Evolutionary conservation across 1,284 basidiomycete genomes (phyloP), one percentile per base, ranked within the genome.

Genomic region (Heliocybe sulcata): DNA sequence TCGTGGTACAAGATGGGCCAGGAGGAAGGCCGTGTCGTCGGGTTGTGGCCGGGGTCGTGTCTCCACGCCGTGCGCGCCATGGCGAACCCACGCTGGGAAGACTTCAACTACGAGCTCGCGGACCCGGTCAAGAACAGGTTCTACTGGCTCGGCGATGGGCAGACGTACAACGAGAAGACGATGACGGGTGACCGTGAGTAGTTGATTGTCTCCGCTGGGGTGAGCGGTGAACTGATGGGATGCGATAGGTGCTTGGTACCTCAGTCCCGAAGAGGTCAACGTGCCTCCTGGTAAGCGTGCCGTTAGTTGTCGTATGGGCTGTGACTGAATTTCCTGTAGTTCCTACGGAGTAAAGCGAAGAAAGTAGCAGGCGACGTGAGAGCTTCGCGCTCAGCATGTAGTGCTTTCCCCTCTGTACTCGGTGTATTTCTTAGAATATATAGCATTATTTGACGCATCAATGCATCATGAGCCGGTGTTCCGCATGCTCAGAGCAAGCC

Each of bases 1-100:
- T 81, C 81, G 2, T 87, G 85, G 85, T 87, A 86, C 62, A 86
- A 86, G 64, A 71, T 69, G 48, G 81, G 81, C 2, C 77, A 77
- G 57, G 75, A 76, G 59, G 79, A 83, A 56, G 83, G 84, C 2
- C 72, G 79, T 1, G 70, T 85, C 2, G 73, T 75, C 20, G 81
- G 72, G 0, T 66, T 86, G 2, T 87, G 81, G 81, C 83, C 83
- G 23, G 81, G 81, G 11, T 83, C 82, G 0, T 71, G 72, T 49
- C 66, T 83, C 16, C 82, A 84, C 55, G 78, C 77, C 1, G 68
- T 75, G 3, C 74, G 70, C 35, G 70, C 77, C 0, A 64, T 85
- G 12, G 66, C 69, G 35, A 60, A 81, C 63, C 83, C 83, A 0
- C 77, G 83, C 2, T 86, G 83, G 83, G 84, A 86, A 58, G 84